Conservation (phyloP, 2,329 filamentous ascomycete genomes). For the Exophiala lecanii-corni region DNA sequence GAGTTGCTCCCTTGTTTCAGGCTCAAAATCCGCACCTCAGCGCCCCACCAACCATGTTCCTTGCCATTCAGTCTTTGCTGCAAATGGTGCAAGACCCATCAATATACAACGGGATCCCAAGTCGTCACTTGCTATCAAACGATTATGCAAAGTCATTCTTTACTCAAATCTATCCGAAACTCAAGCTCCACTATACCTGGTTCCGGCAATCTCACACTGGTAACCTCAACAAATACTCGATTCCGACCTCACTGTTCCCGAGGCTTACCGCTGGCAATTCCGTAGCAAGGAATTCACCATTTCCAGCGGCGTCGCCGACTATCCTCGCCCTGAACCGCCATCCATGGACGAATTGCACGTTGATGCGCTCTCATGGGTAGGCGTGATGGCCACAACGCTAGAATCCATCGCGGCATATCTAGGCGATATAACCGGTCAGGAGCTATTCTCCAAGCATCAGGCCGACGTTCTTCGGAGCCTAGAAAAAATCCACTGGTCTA, state of each 20-base stretch:
- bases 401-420: slow-evolving; percentile 71
- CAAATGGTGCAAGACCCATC: slow-evolving; percentile 28
- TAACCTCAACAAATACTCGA: slow-evolving; percentile 84
- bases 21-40: slow-evolving; percentile 95
- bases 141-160: slow-evolving; percentile 57
- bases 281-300: slow-evolving; percentile 80
- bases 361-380: slow-evolving; percentile 93
- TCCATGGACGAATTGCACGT: slow-evolving; percentile 94
- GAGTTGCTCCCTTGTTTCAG: slow-evolving; percentile 88
- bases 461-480: slow-evolving; percentile 77
- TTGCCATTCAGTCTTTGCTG: slow-evolving; percentile 54
- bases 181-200: slow-evolving; percentile 91
- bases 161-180: slow-evolving; percentile 66
- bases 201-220: slow-evolving; percentile 87
- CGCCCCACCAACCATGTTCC: slow-evolving; percentile 89
- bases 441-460: slow-evolving; percentile 65
- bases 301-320: slow-evolving; percentile 91
- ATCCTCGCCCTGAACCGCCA: slow-evolving; percentile 85
- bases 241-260: slow-evolving; percentile 78
- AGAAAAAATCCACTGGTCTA: slow-evolving; percentile 88
- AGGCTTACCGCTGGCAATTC: slow-evolving; percentile 91
- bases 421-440: slow-evolving; percentile 67
- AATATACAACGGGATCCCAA: slow-evolving; percentile 2
- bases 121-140: slow-evolving; percentile 19
- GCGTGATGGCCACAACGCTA: slow-evolving; percentile 85